phyloP scores from a whole-genome alignment of 441 rosid genomes.

The Populus tomentosa region DNA sequence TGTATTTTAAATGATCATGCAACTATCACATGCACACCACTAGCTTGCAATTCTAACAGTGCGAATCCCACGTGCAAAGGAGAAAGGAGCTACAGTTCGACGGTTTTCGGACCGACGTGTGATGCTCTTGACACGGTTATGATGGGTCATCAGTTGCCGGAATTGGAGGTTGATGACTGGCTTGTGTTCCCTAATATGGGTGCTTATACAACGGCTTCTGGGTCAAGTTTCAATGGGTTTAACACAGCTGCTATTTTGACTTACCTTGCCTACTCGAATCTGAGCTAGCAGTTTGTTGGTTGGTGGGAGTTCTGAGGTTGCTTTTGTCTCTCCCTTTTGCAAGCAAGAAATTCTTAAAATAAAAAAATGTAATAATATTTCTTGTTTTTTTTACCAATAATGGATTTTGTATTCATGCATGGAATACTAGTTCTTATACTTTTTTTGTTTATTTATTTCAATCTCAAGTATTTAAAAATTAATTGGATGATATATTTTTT shows the following conservation, averaged over 20 bases:
- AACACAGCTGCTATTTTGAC: slow-evolving; percentile 19
- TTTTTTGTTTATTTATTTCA: too few relatives aligned
- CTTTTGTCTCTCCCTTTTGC: too few relatives aligned
- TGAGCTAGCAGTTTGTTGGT: neutral
- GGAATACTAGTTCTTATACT: too few relatives aligned
- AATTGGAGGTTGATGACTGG: slow-evolving; percentile 32
- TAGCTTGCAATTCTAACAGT: slow-evolving; percentile 17
- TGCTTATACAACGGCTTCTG: slow-evolving; percentile 31
- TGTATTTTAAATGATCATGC: slow-evolving; percentile 21
- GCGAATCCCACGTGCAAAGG: slow-evolving; percentile 22
- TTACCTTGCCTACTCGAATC: slow-evolving; percentile 13
- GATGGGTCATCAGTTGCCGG: slow-evolving; percentile 27
- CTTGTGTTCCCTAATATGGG: slow-evolving; percentile 38
- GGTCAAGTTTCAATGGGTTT: slow-evolving; percentile 33
- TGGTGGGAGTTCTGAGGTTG: too few relatives aligned
- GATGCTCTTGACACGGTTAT: slow-evolving; percentile 27
- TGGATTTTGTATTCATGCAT: too few relatives aligned
- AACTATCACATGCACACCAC: slow-evolving; percentile 23
- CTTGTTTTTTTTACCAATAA: too few relatives aligned
- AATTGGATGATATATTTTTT: too few relatives aligned
- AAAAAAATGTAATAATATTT: too few relatives aligned
- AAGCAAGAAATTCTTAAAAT: too few relatives aligned
- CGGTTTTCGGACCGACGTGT: slow-evolving; percentile 39
- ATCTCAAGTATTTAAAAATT: too few relatives aligned
- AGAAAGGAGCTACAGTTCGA: slow-evolving; percentile 11